A percentile compares a stretch with the other conserved stretches of the same genome.
These are phyloP conservation scores for Serendipita sp. DNA, from an alignment of 768 basidiomycete genomes.

Conservation along the genomic window DNA sequence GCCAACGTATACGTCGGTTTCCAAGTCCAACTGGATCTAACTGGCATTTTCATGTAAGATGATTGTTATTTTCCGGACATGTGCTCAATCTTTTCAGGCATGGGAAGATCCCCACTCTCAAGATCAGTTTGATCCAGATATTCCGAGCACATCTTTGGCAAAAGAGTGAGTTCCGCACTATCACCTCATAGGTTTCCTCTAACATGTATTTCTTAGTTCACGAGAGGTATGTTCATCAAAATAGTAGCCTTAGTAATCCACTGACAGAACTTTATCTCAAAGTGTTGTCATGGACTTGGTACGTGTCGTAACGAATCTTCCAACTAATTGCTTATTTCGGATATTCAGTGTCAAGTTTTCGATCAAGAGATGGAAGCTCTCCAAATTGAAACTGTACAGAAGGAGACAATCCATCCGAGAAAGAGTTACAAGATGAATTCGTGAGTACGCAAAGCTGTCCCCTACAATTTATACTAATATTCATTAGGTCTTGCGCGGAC, in stretches of 20 bases:
- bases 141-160: slow-evolving; percentile 99
- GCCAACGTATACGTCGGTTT: slow-evolving; percentile 99
- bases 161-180: slow-evolving; percentile 57
- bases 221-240: slow-evolving; percentile 33
- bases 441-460: slow-evolving; percentile 3
- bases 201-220: slow-evolving; percentile 38
- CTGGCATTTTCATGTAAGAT: slow-evolving; percentile 80
- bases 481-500: slow-evolving; percentile 53
- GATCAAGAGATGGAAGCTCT: slow-evolving; percentile 97
- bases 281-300: slow-evolving; percentile 81
- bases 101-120: slow-evolving; percentile 94
- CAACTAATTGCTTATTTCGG: slow-evolving; percentile 1
- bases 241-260: too few species aligned
- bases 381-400: slow-evolving; percentile 98
- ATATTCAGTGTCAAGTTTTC: slow-evolving; percentile 77
- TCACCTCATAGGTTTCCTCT: background rate
- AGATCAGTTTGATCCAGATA: slow-evolving; percentile 98
- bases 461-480: background rate
- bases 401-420: slow-evolving; percentile 98
- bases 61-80: background rate
- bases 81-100: slow-evolving; percentile 37
- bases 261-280: background rate
- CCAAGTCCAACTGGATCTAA: slow-evolving; percentile 97
- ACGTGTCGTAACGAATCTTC: slow-evolving; percentile 15
- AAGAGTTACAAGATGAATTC: slow-evolving; percentile 99